phyloP scores from a whole-genome alignment of 164 flowering plant genomes.

The Saururus chinensis region DNA sequence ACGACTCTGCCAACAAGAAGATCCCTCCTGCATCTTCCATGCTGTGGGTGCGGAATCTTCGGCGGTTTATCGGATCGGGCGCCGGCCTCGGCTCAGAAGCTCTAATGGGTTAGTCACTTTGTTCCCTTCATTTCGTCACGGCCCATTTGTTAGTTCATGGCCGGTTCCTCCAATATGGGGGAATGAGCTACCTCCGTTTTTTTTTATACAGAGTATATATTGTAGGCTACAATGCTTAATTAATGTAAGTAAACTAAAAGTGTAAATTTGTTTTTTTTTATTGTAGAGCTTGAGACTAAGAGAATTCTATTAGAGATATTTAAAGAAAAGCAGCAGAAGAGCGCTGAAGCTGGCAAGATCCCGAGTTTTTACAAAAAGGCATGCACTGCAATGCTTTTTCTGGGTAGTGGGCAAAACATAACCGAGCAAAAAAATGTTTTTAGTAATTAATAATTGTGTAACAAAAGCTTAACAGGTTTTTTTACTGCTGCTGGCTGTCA shows the following conservation, averaged over 20 bases:
- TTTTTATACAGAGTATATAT: background rate
- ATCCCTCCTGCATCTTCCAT: constrained; percentile 84
- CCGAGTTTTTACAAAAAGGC: constrained; percentile 95
- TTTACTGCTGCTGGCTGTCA: too few species aligned
- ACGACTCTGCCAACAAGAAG: constrained; percentile 43
- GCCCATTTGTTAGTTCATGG: background rate
- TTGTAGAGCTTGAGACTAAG: constrained; percentile 89
- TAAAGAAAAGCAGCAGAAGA: constrained; percentile 88
- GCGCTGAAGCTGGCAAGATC: constrained; percentile 73
- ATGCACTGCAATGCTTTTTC: constrained; percentile 10
- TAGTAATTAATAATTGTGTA: too few species aligned
- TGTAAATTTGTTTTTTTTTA: background rate
- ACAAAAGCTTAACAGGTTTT: too few species aligned
- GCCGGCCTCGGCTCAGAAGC: constrained; percentile 97
- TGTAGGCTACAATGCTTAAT: background rate
- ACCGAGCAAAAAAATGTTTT: too few species aligned
- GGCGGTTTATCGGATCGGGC: constrained; percentile 82
- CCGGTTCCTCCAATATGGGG: background rate
- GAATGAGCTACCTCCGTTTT: background rate
- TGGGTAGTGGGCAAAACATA: background rate
- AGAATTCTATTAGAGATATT: constrained; percentile 88
- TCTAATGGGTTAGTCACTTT: constrained; percentile 56
- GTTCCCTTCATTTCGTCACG: background rate
- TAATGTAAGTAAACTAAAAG: background rate
- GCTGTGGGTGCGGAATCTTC: constrained; percentile 89